Evolutionary conservation across 73 alveolate species (phyloP).

Genomic region (Uronychia setigera): DNA sequence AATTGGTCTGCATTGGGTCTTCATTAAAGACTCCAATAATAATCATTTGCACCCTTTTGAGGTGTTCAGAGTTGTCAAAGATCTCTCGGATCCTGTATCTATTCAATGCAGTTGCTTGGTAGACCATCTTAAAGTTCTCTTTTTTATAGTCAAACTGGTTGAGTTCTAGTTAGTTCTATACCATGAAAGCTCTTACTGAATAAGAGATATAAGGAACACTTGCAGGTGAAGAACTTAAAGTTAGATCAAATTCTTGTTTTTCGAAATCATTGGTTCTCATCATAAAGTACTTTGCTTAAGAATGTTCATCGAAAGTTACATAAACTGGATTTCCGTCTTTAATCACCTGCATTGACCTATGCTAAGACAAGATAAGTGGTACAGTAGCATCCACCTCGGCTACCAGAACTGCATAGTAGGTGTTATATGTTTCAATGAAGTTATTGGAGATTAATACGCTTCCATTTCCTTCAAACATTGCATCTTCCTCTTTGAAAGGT

Average conservation of each 20-base stretch:
- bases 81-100: not conserved
- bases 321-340: not conserved
- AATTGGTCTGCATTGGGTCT: not conserved
- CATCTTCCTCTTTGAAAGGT: not conserved
- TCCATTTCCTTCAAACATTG: not conserved
- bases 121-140: not conserved
- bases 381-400: not conserved
- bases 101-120: not conserved
- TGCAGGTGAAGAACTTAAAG: not conserved
- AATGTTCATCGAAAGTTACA: not conserved
- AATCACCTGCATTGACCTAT: not conserved
- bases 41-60: not conserved
- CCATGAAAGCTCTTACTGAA: not conserved
- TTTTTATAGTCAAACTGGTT: not conserved
- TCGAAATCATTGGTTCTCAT: not conserved
- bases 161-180: not conserved
- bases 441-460: not conserved
- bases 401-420: not conserved
- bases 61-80: not conserved
- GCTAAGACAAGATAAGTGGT: not conserved
- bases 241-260: not conserved
- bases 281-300: not conserved
- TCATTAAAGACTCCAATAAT: not conserved
- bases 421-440: too few relatives aligned
- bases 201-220: not conserved